phyloP scores from a whole-genome alignment of 768 basidiomycete genomes.

The Tylopilus sp. region DNA sequence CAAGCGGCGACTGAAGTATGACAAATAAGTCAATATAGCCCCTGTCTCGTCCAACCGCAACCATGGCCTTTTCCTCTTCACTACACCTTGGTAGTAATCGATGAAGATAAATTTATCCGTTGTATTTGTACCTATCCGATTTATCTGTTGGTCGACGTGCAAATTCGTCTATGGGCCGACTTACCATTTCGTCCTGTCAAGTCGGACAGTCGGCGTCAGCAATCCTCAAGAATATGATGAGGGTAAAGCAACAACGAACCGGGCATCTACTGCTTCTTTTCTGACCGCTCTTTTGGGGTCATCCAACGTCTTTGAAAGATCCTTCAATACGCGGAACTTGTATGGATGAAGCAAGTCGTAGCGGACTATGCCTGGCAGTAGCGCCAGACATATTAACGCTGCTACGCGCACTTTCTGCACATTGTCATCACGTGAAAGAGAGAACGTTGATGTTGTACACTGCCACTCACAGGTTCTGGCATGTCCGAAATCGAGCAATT shows the following conservation, averaged over 20 bases:
- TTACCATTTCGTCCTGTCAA: conserved; percentile 29
- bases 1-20: conserved; percentile 21
- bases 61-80: background rate
- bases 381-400: conserved; percentile 70
- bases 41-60: no score
- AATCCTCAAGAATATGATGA: background rate
- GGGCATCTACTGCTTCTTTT: conserved; percentile 83
- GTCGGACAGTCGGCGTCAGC: conserved; percentile 4
- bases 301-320: conserved; percentile 74
- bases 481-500: conserved; percentile 51
- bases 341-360: conserved; percentile 82
- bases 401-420: conserved; percentile 69
- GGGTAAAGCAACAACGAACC: conserved; percentile 32
- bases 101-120: conserved; percentile 9
- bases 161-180: background rate
- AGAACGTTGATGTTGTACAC: background rate
- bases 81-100: background rate
- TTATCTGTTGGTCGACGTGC: conserved; percentile 1
- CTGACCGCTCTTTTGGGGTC: conserved; percentile 86
- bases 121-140: conserved; percentile 28
- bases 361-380: conserved; percentile 71
- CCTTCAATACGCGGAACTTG: conserved; percentile 69
- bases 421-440: background rate
- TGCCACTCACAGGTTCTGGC: conserved; percentile 51
- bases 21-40: background rate